phyloP scores from a whole-genome alignment of 106 monocot species.

The Gastrodia elata region DNA sequence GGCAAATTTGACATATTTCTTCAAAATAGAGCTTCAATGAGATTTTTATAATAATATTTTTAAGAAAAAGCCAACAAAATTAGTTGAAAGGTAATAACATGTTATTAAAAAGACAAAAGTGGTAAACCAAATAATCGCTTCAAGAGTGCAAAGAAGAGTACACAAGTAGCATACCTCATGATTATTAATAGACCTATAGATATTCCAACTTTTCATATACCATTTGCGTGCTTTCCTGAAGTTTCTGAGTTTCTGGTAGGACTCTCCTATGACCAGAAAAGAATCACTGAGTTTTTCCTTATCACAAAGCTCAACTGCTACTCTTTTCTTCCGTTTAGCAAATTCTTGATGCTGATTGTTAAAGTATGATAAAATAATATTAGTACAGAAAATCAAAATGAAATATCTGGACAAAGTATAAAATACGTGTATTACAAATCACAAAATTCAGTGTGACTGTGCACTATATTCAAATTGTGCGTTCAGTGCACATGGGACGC shows the following conservation, averaged over 20 bases:
- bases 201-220: conserved; percentile 93
- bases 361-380: conserved; percentile 1
- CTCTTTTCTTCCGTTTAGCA: conserved; percentile 89
- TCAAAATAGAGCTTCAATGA: background rate
- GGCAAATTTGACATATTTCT: background rate
- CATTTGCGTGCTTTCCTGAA: conserved; percentile 88
- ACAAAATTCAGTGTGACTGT: background rate
- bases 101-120: too few relatives aligned
- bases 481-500: background rate
- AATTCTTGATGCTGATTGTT: conserved; percentile 73
- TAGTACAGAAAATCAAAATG: background rate
- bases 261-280: conserved; percentile 75
- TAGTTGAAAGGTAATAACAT: too few relatives aligned
- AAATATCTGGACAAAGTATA: background rate
- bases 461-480: background rate
- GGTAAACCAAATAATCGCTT: background rate
- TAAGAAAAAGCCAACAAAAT: too few relatives aligned
- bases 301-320: conserved; percentile 67
- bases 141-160: background rate
- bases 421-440: background rate
- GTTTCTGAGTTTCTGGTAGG: conserved; percentile 84
- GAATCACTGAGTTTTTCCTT: conserved; percentile 90
- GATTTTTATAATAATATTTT: background rate
- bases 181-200: conserved; percentile 66
- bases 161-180: conserved; percentile 49